phyloP scores from a whole-genome alignment of 352 stramenopile genomes.

The Elongisporangium undulatum region DNA sequence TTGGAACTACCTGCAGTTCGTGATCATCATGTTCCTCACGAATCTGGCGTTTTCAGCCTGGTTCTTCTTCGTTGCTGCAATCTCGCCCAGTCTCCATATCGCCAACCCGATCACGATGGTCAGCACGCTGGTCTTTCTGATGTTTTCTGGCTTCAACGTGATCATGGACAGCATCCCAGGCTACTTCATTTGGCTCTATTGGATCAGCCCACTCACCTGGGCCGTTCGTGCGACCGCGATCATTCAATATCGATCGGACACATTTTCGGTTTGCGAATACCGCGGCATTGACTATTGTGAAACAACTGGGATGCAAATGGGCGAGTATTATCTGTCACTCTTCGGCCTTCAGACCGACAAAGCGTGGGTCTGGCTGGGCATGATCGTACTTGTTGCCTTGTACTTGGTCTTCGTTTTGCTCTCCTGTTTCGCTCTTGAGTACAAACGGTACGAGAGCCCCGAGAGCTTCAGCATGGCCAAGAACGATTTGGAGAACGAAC shows the following conservation, averaged over 20 bases:
- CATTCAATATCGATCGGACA: slow-evolving; percentile 32
- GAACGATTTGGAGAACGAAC: slow-evolving; percentile 3
- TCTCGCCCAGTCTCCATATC: slow-evolving; percentile 27
- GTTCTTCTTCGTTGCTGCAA: slow-evolving; percentile 36
- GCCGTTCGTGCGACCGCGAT: slow-evolving; percentile 27
- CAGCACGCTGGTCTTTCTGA: slow-evolving; percentile 36
- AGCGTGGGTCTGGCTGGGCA: slow-evolving; percentile 28
- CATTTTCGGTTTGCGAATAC: slow-evolving; percentile 32
- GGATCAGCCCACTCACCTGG: slow-evolving; percentile 54
- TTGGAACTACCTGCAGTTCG: slow-evolving; percentile 48
- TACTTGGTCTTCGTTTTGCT: slow-evolving; percentile 27
- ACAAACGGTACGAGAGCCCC: slow-evolving; percentile 22
- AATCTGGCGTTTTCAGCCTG: slow-evolving; percentile 26
- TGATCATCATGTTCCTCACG: slow-evolving; percentile 50
- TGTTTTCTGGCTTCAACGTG: slow-evolving; percentile 39
- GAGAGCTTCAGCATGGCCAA: slow-evolving; percentile 12
- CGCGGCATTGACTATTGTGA: slow-evolving; percentile 35
- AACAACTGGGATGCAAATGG: slow-evolving; percentile 17
- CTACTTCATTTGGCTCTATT: slow-evolving; percentile 64
- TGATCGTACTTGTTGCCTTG: slow-evolving; percentile 27
- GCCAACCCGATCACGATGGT: slow-evolving; percentile 40
- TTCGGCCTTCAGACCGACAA: slow-evolving; percentile 35
- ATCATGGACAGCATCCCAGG: slow-evolving; percentile 42
- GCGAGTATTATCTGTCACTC: slow-evolving; percentile 25
- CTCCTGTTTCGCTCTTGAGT: slow-evolving; percentile 29